Base-by-base conservation (phyloP, 805 yeast species). In the Ogataea dorogensis region DNA sequence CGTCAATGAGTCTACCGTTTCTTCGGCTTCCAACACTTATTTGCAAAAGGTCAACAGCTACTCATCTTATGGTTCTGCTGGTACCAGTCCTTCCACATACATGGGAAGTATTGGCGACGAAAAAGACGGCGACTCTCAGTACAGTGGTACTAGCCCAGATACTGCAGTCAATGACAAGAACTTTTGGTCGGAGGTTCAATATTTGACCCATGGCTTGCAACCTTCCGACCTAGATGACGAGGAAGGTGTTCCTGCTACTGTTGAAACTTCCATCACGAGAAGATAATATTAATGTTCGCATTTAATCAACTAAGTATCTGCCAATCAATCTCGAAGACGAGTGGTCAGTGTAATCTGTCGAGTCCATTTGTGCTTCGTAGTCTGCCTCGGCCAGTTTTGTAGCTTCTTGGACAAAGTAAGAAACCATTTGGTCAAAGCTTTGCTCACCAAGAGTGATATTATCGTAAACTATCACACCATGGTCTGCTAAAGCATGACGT, bases 1-100 rank as follows among this genome's bases (percentile, higher is more conserved):
- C 1, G 79, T 80, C 49, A 75, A 74, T 38, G 53, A 69, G 2
- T 38, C 70, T 3, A 48, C 47, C 7, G 71, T 79, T 15, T 61
- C 64, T 3, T 67, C 78, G 1, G 46, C 58, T 5, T 48, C 52
- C 10, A 51, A 52, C 31, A 46, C 55, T 1, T 49, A 45, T 33
- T 42, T 56, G 31, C 49, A 53, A 15, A 45, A 49, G 19, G 27
- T 38, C 24, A 18, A 17, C 3, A 38, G 47, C 11, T 18, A 36
- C 26, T 40, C 47, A 12, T 37, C 46, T 2, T 28, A 42, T 27
- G 40, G 40, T 12, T 30, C 55, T 12, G 43, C 36, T 10, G 43
- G 38, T 15, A 27, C 18, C 14, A 36, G 44, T 8, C 43, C 47
- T 12, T 28, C 36, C 6, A 32, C 44, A 16, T 36, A 39, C 37